Evolutionary conservation across 1,284 basidiomycete species (phyloP).

Genomic region (Boletellus deceptivus): DNA sequence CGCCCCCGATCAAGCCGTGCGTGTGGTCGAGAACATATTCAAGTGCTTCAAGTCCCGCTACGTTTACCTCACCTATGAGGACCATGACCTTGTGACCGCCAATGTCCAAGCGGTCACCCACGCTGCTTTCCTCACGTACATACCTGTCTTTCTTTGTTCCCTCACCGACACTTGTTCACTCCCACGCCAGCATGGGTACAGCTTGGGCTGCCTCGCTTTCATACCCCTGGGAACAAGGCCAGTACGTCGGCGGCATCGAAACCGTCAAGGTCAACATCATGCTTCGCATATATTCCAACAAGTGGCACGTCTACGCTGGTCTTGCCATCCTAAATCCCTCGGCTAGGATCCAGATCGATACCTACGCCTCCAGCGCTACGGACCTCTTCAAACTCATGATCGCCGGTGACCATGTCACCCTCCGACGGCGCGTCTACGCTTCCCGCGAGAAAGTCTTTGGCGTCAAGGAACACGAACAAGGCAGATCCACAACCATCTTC

Average conservation of each 20-base stretch:
- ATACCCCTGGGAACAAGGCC: conserved; percentile 95
- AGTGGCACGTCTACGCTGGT: conserved; percentile 99
- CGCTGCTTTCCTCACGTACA: conserved; percentile 91
- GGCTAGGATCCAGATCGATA: conserved; percentile 87
- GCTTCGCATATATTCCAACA: conserved; percentile 93
- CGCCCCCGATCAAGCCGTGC: conserved; percentile 71
- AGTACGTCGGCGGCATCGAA: conserved; percentile 97
- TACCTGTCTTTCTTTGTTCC: conserved; percentile 1
- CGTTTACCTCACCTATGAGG: conserved; percentile 92
- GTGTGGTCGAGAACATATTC: conserved; percentile 83
- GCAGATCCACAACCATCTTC: conserved; percentile 63
- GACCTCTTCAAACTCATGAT: conserved; percentile 98
- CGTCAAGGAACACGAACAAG: conserved; percentile 32
- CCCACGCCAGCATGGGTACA: conserved; percentile 82
- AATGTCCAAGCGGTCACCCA: conserved; percentile 99
- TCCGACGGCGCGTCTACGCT: conserved; percentile 73
- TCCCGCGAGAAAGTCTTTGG: conserved; percentile 83
- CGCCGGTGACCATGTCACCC: conserved; percentile 63
- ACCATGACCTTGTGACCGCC: conserved; percentile 94
- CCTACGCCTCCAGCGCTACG: conserved; percentile 83
- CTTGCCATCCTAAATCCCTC: conserved; percentile 95
- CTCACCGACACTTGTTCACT: neutral
- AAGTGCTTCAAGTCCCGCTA: conserved; percentile 82
- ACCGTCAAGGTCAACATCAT: conserved; percentile 98
- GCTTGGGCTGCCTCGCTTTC: conserved; percentile 81